Percentiles rank a stretch among this genome's conserved stretches.
Evolutionary conservation across 805 yeast genomes (phyloP).

Genomic region (Candida gorgasii): DNA sequence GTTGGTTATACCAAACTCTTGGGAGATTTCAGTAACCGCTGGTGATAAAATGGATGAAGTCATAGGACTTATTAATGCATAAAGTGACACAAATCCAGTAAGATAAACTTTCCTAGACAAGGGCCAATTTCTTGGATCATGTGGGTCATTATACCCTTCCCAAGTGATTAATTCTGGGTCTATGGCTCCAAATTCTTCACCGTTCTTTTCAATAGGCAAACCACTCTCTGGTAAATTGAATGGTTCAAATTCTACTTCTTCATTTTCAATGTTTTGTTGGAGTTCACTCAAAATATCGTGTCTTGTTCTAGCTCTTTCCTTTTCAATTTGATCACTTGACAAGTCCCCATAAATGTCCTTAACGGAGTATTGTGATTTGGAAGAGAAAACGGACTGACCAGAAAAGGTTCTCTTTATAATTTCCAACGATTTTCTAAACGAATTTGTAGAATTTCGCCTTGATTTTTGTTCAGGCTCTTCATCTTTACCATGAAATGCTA

Average conservation of each 20-base stretch:
- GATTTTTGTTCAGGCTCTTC: background rate
- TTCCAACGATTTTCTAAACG: conserved; percentile 21
- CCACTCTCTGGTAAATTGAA: conserved; percentile 22
- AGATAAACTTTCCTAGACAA: conserved; percentile 39
- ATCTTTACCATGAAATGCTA: conserved; percentile 14
- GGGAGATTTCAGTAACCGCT: conserved; percentile 51
- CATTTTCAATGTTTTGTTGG: conserved; percentile 19
- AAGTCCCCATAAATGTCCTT: conserved; percentile 35
- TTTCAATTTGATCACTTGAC: conserved; percentile 28
- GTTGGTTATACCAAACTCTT: conserved; percentile 42
- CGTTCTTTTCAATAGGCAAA: conserved; percentile 30
- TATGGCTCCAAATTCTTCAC: conserved; percentile 45
- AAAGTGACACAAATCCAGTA: conserved; percentile 49
- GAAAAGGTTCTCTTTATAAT: conserved; percentile 17
- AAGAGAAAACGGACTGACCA: conserved; percentile 14
- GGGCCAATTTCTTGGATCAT: conserved; percentile 67
- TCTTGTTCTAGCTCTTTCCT: conserved; percentile 33
- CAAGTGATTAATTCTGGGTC: conserved; percentile 72
- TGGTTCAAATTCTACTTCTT: conserved; percentile 16
- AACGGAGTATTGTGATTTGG: conserved; percentile 20
- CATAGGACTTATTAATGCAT: conserved; percentile 61
- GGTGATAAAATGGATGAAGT: conserved; percentile 65
- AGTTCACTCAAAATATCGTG: conserved; percentile 29
- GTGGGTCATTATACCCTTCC: conserved; percentile 63
- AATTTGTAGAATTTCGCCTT: conserved; percentile 20